Evolutionary conservation across 495 filamentous ascomycete genomes (phyloP).

Genomic region (Darksidea phi): DNA sequence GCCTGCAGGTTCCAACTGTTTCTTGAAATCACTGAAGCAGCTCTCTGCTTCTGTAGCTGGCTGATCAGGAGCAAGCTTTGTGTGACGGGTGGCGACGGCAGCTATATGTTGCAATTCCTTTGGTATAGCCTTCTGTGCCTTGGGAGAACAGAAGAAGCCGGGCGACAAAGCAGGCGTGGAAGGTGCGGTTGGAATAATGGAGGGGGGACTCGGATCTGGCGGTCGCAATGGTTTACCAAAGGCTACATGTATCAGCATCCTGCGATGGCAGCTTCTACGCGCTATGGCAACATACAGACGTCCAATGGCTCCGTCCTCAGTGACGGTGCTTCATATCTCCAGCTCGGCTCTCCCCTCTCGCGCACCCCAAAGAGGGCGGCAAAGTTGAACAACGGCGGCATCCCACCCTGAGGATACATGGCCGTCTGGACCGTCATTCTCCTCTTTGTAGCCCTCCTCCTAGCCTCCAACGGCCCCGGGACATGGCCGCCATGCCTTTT

Average conservation of each 20-base stretch:
- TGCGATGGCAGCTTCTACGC: neutral
- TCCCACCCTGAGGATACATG: neutral
- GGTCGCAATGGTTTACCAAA: neutral
- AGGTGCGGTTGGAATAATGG: neutral
- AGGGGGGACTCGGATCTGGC: neutral
- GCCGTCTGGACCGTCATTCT: constrained; percentile 22
- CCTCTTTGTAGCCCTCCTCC: constrained; percentile 26
- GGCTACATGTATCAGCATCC: neutral
- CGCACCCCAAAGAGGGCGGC: constrained; percentile 21
- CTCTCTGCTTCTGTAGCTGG: neutral
- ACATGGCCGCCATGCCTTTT: constrained; percentile 38
- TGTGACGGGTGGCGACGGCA: neutral
- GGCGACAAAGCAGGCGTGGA: neutral
- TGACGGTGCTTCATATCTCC: constrained; percentile 35
- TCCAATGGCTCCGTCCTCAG: neutral
- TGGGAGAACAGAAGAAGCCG: neutral
- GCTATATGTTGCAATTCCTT: neutral
- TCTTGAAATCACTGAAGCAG: neutral
- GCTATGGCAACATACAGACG: constrained; percentile 7
- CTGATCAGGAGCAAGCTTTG: neutral
- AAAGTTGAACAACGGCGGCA: constrained; percentile 15
- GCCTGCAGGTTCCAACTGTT: neutral
- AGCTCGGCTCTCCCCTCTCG: constrained; percentile 5
- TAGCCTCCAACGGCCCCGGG: constrained; percentile 39
- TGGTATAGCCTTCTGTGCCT: neutral